Conservation (phyloP, 352 stramenopile genomes). For the Pythium aquatile region DNA sequence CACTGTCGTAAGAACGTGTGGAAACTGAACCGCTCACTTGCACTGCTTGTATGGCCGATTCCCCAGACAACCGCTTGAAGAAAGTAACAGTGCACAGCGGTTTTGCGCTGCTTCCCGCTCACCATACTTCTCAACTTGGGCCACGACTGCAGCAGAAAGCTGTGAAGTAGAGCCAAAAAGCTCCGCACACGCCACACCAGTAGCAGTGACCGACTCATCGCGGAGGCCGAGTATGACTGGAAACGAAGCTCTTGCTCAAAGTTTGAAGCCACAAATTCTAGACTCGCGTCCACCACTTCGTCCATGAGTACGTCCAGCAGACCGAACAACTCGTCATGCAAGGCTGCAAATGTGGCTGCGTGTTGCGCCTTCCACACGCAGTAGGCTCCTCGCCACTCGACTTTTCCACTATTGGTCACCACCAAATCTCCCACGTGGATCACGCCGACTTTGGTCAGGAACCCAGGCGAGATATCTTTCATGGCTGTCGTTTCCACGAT, state of each 20-base stretch:
- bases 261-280: constrained; percentile 42
- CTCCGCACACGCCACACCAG: constrained; percentile 26
- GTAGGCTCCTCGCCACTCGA: constrained; percentile 36
- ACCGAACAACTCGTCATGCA: constrained; percentile 37
- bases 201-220: not conserved
- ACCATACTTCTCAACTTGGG: constrained; percentile 51
- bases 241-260: constrained; percentile 33
- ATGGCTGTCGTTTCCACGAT: constrained; percentile 58
- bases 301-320: constrained; percentile 41
- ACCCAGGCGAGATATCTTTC: constrained; percentile 46
- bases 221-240: not conserved
- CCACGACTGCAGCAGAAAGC: constrained; percentile 48
- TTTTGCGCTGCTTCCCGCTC: constrained; percentile 61
- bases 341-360: constrained; percentile 27
- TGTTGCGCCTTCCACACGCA: constrained; percentile 42
- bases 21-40: constrained; percentile 54
- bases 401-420: not conserved
- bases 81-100: constrained; percentile 60
- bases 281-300: constrained; percentile 39
- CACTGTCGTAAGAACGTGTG: constrained; percentile 60
- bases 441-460: constrained; percentile 44
- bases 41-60: constrained; percentile 47
- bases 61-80: constrained; percentile 75
- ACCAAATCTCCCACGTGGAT: constrained; percentile 33
- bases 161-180: constrained; percentile 49